Evolutionary conservation across 2,329 filamentous ascomycete genomes (phyloP).

Genomic region (Cladosporium austrohemisphaericum): DNA sequence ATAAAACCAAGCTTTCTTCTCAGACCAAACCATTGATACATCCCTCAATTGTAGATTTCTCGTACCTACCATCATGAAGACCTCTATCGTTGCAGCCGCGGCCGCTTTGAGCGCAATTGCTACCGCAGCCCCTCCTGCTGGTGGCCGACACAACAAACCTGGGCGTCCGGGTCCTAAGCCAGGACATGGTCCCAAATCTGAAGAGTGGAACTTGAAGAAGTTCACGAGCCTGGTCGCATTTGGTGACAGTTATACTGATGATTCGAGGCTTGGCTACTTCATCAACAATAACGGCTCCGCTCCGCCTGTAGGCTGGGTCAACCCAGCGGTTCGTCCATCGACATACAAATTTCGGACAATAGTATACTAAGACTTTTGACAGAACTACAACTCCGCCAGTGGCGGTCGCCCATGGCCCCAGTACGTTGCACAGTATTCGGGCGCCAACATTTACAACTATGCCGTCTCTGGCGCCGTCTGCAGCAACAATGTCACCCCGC

Average conservation of each 20-base stretch:
- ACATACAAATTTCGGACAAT: not conserved
- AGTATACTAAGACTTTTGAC: not conserved
- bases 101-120: not conserved
- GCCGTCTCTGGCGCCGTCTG: slow-evolving; percentile 70
- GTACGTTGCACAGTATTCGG: slow-evolving; percentile 59
- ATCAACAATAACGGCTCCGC: slow-evolving; percentile 52
- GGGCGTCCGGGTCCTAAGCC: not conserved
- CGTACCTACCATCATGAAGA: slow-evolving; percentile 6
- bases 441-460: slow-evolving; percentile 49
- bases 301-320: slow-evolving; percentile 59
- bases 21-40: not conserved
- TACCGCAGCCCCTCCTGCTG: not conserved
- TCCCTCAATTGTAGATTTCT: not conserved
- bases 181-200: not conserved
- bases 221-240: slow-evolving; percentile 66
- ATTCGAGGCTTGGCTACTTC: slow-evolving; percentile 64
- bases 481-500: slow-evolving; percentile 63
- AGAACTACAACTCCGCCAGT: slow-evolving; percentile 49
- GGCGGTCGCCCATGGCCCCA: slow-evolving; percentile 69
- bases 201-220: slow-evolving; percentile 39
- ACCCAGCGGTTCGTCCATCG: slow-evolving; percentile 40
- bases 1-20: not conserved
- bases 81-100: not conserved
- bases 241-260: slow-evolving; percentile 74
- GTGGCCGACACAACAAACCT: not conserved